Conservation (phyloP, 2,329 filamentous ascomycete species). For the Nothopassalora personata region DNA sequence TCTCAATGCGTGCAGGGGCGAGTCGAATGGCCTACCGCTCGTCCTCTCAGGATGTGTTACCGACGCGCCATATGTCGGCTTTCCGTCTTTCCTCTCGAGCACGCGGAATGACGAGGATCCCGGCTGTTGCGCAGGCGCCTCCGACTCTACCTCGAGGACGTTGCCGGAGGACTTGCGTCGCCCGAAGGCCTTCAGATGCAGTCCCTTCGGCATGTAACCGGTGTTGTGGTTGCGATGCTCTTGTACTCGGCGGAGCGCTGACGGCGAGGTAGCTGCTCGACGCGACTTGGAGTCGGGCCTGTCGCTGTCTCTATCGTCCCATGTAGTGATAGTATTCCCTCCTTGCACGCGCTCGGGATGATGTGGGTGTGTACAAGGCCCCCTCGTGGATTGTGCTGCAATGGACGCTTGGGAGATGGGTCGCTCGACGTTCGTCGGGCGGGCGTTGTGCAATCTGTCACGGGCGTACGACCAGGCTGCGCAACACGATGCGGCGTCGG, state of each 20-base stretch:
- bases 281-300: not conserved
- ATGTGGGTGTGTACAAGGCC: conserved; percentile 4
- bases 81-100: conserved; percentile 47
- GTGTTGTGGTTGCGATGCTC: conserved; percentile 14
- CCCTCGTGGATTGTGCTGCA: conserved; percentile 4
- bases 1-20: conserved; percentile 31
- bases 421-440: not conserved
- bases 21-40: conserved; percentile 31
- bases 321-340: not conserved
- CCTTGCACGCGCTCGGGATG: not conserved
- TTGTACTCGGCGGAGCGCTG: not conserved
- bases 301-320: conserved; percentile 1
- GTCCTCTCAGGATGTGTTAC: conserved; percentile 26
- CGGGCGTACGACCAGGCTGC: not conserved
- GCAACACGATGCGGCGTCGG: not conserved
- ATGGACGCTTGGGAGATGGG: not conserved
- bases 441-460: not conserved
- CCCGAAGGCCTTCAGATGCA: conserved; percentile 48
- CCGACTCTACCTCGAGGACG: conserved; percentile 42
- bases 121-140: conserved; percentile 9
- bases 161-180: conserved; percentile 53
- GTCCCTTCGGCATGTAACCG: conserved; percentile 48
- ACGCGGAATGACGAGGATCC: conserved; percentile 48
- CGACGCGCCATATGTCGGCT: conserved; percentile 27
- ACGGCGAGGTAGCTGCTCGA: not conserved